These are phyloP conservation scores for Aspergillus japonicus DNA, from an alignment of 2,329 filamentous ascomycete species.

Conservation along the genomic window DNA sequence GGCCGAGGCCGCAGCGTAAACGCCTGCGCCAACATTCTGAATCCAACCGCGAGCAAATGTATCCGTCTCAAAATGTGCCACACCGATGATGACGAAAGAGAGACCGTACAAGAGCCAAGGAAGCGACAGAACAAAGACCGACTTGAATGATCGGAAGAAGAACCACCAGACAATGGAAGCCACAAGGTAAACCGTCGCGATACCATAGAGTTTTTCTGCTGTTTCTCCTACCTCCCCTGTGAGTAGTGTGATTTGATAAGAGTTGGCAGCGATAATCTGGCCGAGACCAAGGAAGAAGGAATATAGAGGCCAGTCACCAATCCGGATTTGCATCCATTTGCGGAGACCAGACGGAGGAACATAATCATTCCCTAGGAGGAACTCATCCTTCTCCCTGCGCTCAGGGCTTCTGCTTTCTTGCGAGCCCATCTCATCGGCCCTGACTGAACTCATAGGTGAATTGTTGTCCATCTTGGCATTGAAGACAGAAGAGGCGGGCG, in stretches of 20 bases:
- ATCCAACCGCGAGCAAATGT: slow-evolving; percentile 50
- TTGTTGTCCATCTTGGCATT: slow-evolving; percentile 31
- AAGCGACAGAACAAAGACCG: slow-evolving; percentile 57
- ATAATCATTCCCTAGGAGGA: slow-evolving; percentile 57
- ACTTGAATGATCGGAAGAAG: slow-evolving; percentile 58
- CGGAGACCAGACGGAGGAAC: slow-evolving; percentile 56
- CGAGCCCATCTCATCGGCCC: slow-evolving; percentile 38
- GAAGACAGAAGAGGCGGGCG: slow-evolving; percentile 37
- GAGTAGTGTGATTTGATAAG: slow-evolving; percentile 67
- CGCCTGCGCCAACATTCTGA: slow-evolving; percentile 60
- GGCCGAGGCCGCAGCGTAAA: slow-evolving; percentile 63
- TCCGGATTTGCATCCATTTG: slow-evolving; percentile 55
- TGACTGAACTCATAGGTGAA: slow-evolving; percentile 43
- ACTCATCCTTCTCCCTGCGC: slow-evolving; percentile 51
- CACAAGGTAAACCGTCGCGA: slow-evolving; percentile 59
- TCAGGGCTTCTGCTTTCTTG: slow-evolving; percentile 37
- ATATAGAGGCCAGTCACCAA: slow-evolving; percentile 66
- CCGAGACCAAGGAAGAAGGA: slow-evolving; percentile 61
- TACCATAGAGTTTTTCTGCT: slow-evolving; percentile 59
- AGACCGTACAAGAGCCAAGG: slow-evolving; percentile 64
- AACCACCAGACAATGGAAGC: slow-evolving; percentile 64
- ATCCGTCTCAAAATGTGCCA: slow-evolving; percentile 55
- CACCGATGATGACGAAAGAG: slow-evolving; percentile 63
- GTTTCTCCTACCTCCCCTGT: slow-evolving; percentile 62
- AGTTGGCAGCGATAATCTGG: slow-evolving; percentile 65